phyloP scores from a whole-genome alignment of 345 rosid species.

The Populus simonii region DNA sequence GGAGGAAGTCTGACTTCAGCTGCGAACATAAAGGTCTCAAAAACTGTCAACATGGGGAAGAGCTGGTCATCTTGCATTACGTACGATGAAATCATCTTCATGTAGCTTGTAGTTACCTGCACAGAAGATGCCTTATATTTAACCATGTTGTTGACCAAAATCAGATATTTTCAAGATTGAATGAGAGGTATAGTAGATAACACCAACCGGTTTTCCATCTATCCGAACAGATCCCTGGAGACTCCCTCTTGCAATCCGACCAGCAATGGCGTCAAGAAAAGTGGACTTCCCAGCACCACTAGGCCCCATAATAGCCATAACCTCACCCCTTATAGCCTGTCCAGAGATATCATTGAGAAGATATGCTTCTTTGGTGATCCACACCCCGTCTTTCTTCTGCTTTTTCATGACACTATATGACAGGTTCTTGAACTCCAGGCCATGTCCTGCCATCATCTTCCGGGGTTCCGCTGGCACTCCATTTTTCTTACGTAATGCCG shows the following conservation, averaged over 20 bases:
- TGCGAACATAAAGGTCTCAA: constrained; percentile 79
- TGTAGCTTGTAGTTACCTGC: constrained; percentile 62
- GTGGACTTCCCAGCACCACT: constrained; percentile 94
- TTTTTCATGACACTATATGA: constrained; percentile 59
- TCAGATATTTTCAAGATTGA: not conserved
- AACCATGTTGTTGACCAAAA: no score
- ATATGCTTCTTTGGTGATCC: constrained; percentile 51
- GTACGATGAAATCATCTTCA: constrained; percentile 79
- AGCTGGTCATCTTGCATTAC: constrained; percentile 95
- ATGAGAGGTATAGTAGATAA: not conserved
- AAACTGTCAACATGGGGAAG: constrained; percentile 71
- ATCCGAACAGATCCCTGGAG: constrained; percentile 73
- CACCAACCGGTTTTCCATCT: constrained; percentile 57
- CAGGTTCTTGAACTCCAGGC: constrained; percentile 53
- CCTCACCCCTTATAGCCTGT: constrained; percentile 65
- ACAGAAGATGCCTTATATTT: not conserved
- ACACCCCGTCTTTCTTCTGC: constrained; percentile 52
- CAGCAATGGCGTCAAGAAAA: constrained; percentile 83
- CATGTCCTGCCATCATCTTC: constrained; percentile 45
- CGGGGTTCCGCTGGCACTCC: not conserved
- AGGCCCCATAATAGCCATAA: constrained; percentile 78
- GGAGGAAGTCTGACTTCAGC: constrained; percentile 84
- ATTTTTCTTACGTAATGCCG: constrained; percentile 1
- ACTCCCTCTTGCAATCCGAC: constrained; percentile 64
- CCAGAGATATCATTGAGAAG: constrained; percentile 74